Evolutionary conservation across 768 basidiomycete genomes (phyloP).

Genomic region (Lentinula edodes): DNA sequence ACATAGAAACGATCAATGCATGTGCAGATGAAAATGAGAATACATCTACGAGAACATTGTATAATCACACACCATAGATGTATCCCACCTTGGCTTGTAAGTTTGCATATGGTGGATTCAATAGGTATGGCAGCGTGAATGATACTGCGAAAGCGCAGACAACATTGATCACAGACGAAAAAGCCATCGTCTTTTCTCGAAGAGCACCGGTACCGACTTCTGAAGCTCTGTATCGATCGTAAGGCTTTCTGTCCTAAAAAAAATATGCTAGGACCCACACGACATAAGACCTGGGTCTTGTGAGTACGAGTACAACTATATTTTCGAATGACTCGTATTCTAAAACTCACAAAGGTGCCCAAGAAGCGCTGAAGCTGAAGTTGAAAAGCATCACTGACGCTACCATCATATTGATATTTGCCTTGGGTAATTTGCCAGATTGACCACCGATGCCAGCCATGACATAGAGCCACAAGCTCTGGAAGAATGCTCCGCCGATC

Average conservation of each 20-base stretch:
- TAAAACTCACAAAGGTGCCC: slow-evolving; percentile 5
- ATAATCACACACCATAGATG: background rate
- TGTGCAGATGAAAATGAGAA: background rate
- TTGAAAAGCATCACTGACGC: slow-evolving; percentile 4
- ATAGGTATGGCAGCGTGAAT: slow-evolving; percentile 4
- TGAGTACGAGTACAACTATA: background rate
- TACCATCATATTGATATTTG: slow-evolving; percentile 4
- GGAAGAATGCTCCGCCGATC: slow-evolving; percentile 6
- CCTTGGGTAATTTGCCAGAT: background rate
- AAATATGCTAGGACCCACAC: background rate
- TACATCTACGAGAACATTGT: background rate
- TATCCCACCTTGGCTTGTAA: slow-evolving; percentile 4
- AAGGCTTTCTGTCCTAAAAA: background rate
- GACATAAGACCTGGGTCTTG: background rate
- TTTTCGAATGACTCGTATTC: background rate
- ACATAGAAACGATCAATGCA: background rate
- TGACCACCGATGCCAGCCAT: slow-evolving; percentile 3
- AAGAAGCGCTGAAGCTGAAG: slow-evolving; percentile 3
- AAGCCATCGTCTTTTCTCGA: slow-evolving; percentile 7
- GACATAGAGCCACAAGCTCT: slow-evolving; percentile 3
- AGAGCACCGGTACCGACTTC: slow-evolving; percentile 6
- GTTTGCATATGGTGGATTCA: slow-evolving; percentile 6
- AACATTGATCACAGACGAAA: slow-evolving; percentile 4
- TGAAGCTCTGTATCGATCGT: background rate
- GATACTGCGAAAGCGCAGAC: slow-evolving; percentile 4